Evolutionary conservation across 106 monocot species (phyloP), one percentile per base, ranked within the genome.

Genomic region (Dioscorea dumetorum): DNA sequence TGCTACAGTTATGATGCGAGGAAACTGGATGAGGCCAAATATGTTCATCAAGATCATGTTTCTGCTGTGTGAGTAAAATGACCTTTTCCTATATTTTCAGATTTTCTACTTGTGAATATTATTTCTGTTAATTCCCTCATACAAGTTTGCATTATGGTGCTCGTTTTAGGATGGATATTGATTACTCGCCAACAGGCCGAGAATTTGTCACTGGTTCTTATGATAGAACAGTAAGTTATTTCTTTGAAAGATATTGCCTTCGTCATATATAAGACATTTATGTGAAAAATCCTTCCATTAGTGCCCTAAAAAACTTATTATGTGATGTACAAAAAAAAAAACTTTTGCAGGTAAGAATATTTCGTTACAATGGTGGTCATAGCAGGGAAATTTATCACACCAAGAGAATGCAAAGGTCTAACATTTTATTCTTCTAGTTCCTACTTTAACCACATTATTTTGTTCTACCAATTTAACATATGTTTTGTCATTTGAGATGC

Each of bases 141-240:
- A 54, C 13, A 0, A 54, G 0, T 54, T 16, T 54, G 7, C 54
- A 54, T 54, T 8, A 41, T 54, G 54, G 5, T 16, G 12, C 22
- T 78, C 28, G 6, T 78, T 76, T 66, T 77, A 99, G 99, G 77
- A 90, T 99, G 90, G 99, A 99, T 73, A 85, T 99, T 71, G 99
- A 99, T 76, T 99, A 87, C 73, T 99, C 99, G 60, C 99, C 99
- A 28, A 99, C 99, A 6, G 99, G 99, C 19, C 73, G 93, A 61
- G 99, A 99, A 81, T 99, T 99, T 78, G 99, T 93, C 16, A 99
- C 99, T 24, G 99, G 93, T 31, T 99, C 99, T 73, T 99, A 93
- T 81, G 99, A 93, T 85, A 85, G 99, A 85, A 93, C 93, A 33
- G 93, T 99, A 74, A 75, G 85, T 79, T 64, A 22, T 60, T 60